These are phyloP conservation scores for Trematosphaeria pertusa DNA, from an alignment of 2,329 filamentous ascomycete species.

Conservation along the genomic window DNA sequence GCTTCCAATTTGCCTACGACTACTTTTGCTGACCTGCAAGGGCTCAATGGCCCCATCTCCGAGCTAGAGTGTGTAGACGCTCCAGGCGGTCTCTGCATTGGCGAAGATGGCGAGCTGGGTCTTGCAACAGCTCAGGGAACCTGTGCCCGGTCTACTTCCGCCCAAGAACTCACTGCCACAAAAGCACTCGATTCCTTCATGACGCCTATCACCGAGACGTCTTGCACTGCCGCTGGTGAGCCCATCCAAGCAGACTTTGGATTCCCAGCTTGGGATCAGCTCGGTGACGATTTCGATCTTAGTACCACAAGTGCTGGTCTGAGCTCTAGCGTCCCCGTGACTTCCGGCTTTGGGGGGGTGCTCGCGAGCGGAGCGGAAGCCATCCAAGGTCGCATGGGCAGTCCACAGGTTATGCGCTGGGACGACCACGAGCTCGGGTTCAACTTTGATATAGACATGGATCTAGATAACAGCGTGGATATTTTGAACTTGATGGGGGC, in stretches of 20 bases:
- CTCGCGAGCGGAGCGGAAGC: slow-evolving; percentile 9
- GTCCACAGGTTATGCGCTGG: slow-evolving; percentile 28
- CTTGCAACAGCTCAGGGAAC: slow-evolving; percentile 13
- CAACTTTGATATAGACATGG: slow-evolving; percentile 40
- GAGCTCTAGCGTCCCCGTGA: slow-evolving; percentile 21
- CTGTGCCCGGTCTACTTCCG: slow-evolving; percentile 7
- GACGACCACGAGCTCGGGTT: slow-evolving; percentile 42
- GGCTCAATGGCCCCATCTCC: slow-evolving; percentile 24
- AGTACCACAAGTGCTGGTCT: slow-evolving; percentile 29
- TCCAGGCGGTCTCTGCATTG: slow-evolving; percentile 25
- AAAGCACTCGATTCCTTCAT: slow-evolving; percentile 6
- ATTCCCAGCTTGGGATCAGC: slow-evolving; percentile 37
- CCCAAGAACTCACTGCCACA: slow-evolving; percentile 1
- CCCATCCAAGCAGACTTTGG: slow-evolving; percentile 23
- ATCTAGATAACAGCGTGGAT: slow-evolving; percentile 21
- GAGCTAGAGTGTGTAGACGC: slow-evolving; percentile 25
- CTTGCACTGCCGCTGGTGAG: slow-evolving; percentile 14
- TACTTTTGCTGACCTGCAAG: slow-evolving; percentile 15
- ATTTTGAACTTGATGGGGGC: not conserved
- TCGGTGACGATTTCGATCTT: slow-evolving; percentile 32
- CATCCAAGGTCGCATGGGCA: not conserved
- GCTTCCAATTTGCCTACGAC: slow-evolving; percentile 24
- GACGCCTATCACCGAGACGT: slow-evolving; percentile 17
- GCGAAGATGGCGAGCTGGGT: slow-evolving; percentile 32
- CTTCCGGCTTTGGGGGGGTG: slow-evolving; percentile 15